A percentile compares a stretch with the other conserved stretches of the same genome.
Conservation (phyloP, 306 rosid species). For the Rosa rugosa region DNA sequence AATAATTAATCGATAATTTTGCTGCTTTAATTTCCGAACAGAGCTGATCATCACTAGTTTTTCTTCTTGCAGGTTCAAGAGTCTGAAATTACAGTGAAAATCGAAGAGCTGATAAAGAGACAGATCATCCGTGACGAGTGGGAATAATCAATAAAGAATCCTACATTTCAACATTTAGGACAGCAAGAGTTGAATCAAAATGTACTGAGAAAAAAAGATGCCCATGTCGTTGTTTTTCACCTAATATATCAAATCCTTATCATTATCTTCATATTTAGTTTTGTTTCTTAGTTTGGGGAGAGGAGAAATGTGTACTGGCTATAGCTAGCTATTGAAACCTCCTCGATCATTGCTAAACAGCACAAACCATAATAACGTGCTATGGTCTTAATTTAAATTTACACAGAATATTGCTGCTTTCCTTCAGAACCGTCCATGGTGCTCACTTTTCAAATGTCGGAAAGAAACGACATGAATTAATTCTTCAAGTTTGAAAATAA, state of each 20-base stretch:
- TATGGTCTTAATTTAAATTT: not conserved
- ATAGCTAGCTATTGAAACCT: not conserved
- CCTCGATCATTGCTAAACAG: not conserved
- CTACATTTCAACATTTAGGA: not conserved
- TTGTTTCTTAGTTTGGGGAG: not conserved
- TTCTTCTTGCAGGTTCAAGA: slow-evolving; percentile 36
- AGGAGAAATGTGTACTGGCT: not conserved
- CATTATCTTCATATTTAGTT: not conserved
- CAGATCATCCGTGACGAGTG: slow-evolving; percentile 12
- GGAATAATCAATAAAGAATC: slow-evolving; percentile 1
- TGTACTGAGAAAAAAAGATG: no score
- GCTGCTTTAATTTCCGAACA: not conserved
- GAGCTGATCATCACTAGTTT: not conserved
- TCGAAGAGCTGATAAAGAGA: not conserved
- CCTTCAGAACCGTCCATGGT: slow-evolving; percentile 24
- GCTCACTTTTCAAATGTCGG: slow-evolving; percentile 23
- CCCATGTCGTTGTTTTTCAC: no score
- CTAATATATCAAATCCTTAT: not conserved
- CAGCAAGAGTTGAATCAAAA: slow-evolving; percentile 4
- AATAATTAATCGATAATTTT: not conserved
- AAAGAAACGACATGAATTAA: slow-evolving; percentile 4
- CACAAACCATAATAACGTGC: not conserved
- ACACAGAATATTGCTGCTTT: not conserved
- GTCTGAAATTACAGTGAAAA: slow-evolving; percentile 35
- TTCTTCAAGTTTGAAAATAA: not conserved